Conservation (phyloP, 2,329 filamentous ascomycete genomes). For the Aureobasidium leucospermi region DNA sequence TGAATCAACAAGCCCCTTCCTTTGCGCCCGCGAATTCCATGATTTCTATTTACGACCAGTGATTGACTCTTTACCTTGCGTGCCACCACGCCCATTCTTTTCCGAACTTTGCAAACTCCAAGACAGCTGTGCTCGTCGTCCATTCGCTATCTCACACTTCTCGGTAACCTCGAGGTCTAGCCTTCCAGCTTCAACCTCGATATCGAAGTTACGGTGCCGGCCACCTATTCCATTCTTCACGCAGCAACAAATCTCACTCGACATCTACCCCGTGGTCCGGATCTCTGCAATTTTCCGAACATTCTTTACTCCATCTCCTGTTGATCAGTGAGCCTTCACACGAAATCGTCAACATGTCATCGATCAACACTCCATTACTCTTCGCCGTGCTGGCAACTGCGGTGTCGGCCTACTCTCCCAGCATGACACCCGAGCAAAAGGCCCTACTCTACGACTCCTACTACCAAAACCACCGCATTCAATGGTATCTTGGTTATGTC, state of each 20-base stretch:
- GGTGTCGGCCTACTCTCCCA: neutral
- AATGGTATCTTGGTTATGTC: constrained; percentile 33
- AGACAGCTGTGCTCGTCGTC: constrained; percentile 10
- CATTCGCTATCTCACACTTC: neutral
- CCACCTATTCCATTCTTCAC: constrained; percentile 4
- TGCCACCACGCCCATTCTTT: neutral
- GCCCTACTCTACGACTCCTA: constrained; percentile 11
- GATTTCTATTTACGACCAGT: constrained; percentile 7
- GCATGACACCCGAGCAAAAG: constrained; percentile 7
- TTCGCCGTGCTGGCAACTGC: constrained; percentile 1
- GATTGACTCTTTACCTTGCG: constrained; percentile 1
- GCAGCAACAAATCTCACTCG: neutral
- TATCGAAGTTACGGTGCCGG: constrained; percentile 6
- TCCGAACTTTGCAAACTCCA: neutral
- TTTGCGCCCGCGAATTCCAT: neutral
- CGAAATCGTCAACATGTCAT: neutral
- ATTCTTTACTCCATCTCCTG: constrained; percentile 2
- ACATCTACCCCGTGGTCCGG: neutral
- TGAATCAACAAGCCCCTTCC: neutral
- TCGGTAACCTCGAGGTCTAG: neutral
- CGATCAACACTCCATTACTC: neutral
- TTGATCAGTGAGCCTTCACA: constrained; percentile 8
- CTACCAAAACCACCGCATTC: constrained; percentile 26
- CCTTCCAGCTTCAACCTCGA: neutral
- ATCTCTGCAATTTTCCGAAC: neutral